Evolutionary conservation across 495 filamentous ascomycete species (phyloP).

Genomic region (Penicillium chermesinum): DNA sequence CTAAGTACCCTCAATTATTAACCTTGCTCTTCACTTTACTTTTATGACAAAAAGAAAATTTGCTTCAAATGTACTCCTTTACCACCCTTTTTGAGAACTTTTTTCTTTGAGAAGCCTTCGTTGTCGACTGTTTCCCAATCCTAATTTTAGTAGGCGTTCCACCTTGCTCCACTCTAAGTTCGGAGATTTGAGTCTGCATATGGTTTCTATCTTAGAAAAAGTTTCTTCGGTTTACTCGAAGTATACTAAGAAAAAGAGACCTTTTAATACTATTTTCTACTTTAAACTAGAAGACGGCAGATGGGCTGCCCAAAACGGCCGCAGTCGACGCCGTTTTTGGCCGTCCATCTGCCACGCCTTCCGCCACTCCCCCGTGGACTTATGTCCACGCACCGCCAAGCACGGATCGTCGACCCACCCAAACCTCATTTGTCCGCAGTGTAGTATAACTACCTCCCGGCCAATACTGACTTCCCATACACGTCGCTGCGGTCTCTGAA

Average conservation of each 20-base stretch:
- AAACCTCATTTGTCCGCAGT: not conserved
- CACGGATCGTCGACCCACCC: not conserved
- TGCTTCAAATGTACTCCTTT: not conserved
- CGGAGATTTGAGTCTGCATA: too few relatives aligned
- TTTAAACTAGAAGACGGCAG: slow-evolving; percentile 13
- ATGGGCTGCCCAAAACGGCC: slow-evolving; percentile 4
- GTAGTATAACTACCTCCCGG: too few relatives aligned
- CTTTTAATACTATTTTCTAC: too few relatives aligned
- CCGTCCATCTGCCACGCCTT: slow-evolving; percentile 15
- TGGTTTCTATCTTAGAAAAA: too few relatives aligned
- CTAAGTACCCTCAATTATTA: not conserved
- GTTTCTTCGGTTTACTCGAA: too few relatives aligned
- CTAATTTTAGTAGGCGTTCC: too few relatives aligned
- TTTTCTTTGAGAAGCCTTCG: too few relatives aligned
- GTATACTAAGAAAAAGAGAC: too few relatives aligned
- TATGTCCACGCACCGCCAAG: slow-evolving; percentile 5
- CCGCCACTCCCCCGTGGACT: slow-evolving; percentile 5
- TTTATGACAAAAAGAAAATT: not conserved
- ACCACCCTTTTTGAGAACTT: not conserved
- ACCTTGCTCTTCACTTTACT: not conserved
- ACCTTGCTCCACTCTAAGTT: too few relatives aligned
- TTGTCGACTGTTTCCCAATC: too few relatives aligned
- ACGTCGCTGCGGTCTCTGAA: too few relatives aligned
- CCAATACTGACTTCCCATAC: too few relatives aligned
- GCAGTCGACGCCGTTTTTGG: slow-evolving; percentile 9